phyloP scores from a whole-genome alignment of 495 filamentous ascomycete genomes.

The Hypoxylon fuscum region DNA sequence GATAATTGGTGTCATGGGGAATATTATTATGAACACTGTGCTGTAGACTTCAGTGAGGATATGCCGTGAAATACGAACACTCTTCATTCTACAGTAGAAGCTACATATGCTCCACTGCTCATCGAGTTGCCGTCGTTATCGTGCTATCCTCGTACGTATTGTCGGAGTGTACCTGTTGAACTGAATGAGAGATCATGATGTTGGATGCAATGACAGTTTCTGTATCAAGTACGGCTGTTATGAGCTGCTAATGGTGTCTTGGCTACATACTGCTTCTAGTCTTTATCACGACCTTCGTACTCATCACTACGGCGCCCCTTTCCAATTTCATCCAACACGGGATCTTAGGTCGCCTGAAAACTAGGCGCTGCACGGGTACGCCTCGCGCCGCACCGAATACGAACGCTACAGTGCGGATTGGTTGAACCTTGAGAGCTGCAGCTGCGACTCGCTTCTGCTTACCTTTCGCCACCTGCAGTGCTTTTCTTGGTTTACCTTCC shows the following conservation, averaged over 20 bases:
- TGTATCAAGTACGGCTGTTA: neutral
- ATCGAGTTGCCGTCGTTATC: neutral
- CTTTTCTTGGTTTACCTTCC: slow-evolving; percentile 7
- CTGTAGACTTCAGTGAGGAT: too few relatives aligned
- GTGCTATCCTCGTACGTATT: neutral
- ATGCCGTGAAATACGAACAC: too few relatives aligned
- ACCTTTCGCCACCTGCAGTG: neutral
- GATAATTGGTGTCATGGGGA: too few relatives aligned
- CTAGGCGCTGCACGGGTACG: neutral
- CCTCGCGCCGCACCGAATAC: neutral
- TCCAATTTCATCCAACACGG: slow-evolving; percentile 8
- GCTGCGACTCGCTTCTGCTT: neutral
- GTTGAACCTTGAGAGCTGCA: slow-evolving; percentile 10
- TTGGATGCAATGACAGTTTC: neutral
- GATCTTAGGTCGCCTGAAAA: neutral
- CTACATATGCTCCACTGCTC: too few relatives aligned
- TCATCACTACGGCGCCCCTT: slow-evolving; percentile 4
- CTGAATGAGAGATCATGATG: neutral
- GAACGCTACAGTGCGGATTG: neutral
- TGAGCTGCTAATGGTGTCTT: neutral
- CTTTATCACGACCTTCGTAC: neutral
- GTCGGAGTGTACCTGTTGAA: neutral
- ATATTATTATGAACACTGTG: too few relatives aligned
- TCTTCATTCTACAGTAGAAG: too few relatives aligned
- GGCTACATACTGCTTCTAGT: neutral